Conservation (phyloP, 2,329 filamentous ascomycete genomes). For the Apiospora marii region DNA sequence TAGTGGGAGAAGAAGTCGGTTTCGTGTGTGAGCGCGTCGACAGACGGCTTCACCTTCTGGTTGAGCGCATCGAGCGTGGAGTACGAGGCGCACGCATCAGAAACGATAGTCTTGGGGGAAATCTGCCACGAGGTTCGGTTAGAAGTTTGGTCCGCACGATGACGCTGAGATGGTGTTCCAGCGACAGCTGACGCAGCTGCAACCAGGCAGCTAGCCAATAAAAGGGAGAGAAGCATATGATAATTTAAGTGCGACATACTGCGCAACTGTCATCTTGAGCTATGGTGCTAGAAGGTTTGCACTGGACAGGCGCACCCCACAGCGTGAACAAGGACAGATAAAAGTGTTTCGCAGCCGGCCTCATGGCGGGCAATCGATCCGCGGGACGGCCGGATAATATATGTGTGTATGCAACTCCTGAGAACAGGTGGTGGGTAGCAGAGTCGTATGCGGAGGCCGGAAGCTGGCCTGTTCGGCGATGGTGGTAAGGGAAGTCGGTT, state of each 20-base stretch:
- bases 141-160: constrained; percentile 41
- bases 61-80: constrained; percentile 88
- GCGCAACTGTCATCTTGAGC: constrained; percentile 57
- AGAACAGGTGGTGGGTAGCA: constrained; percentile 1
- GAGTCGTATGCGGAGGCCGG: neutral
- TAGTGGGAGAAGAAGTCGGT: constrained; percentile 99
- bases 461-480: constrained; percentile 8
- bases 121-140: constrained; percentile 66
- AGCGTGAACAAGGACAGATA: constrained; percentile 65
- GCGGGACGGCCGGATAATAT: neutral
- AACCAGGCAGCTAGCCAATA: constrained; percentile 36
- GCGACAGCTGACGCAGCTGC: constrained; percentile 31
- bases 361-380: constrained; percentile 50
- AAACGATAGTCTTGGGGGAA: constrained; percentile 86
- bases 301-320: constrained; percentile 57
- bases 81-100: constrained; percentile 94
- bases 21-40: constrained; percentile 82
- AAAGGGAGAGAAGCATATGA: constrained; percentile 30
- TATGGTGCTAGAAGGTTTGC: constrained; percentile 46
- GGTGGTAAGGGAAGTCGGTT: neutral
- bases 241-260: constrained; percentile 52
- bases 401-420: neutral
- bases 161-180: constrained; percentile 24
- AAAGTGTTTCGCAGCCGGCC: constrained; percentile 61
- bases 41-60: constrained; percentile 73